phyloP scores from a whole-genome alignment of 768 basidiomycete genomes.

The Xanthoconium purpureum region DNA sequence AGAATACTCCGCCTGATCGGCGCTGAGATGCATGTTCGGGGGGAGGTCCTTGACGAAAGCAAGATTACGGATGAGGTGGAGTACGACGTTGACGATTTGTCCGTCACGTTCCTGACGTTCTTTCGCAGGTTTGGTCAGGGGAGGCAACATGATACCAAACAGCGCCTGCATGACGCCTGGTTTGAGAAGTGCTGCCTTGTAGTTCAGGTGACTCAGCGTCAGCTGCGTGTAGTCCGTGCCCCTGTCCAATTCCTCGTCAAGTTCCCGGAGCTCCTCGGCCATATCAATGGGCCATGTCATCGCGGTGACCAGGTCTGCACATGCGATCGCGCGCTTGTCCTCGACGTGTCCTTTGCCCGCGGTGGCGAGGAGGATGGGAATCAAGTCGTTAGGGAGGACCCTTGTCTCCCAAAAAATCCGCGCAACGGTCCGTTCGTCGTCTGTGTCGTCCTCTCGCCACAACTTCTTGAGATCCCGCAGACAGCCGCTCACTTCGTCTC shows the following conservation, averaged over 20 bases:
- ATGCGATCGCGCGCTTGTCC: constrained; percentile 78
- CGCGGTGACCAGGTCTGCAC: constrained; percentile 87
- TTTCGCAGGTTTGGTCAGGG: constrained; percentile 63
- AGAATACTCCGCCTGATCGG: constrained; percentile 78
- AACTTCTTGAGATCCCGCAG: constrained; percentile 92
- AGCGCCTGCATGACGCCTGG: constrained; percentile 69
- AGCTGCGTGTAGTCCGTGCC: constrained; percentile 89
- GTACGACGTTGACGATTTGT: constrained; percentile 82
- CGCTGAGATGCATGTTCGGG: constrained; percentile 63
- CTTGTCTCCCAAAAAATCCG: constrained; percentile 90
- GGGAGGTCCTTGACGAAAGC: constrained; percentile 88
- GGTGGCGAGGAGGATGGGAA: constrained; percentile 80
- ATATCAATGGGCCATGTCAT: constrained; percentile 99
- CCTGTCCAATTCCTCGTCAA: constrained; percentile 74
- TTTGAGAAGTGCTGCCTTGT: constrained; percentile 73
- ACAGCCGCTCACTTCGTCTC: constrained; percentile 80
- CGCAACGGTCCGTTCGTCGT: constrained; percentile 94
- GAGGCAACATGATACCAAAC: constrained; percentile 74
- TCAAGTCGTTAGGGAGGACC: constrained; percentile 79
- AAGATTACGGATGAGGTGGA: constrained; percentile 92
- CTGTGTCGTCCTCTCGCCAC: constrained; percentile 95
- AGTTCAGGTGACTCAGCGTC: constrained; percentile 74
- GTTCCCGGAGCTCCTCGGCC: constrained; percentile 89
- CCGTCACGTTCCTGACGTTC: constrained; percentile 78
- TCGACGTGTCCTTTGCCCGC: constrained; percentile 76